Evolutionary conservation across 768 basidiomycete species (phyloP).

Genomic region (Auricularia sp.): DNA sequence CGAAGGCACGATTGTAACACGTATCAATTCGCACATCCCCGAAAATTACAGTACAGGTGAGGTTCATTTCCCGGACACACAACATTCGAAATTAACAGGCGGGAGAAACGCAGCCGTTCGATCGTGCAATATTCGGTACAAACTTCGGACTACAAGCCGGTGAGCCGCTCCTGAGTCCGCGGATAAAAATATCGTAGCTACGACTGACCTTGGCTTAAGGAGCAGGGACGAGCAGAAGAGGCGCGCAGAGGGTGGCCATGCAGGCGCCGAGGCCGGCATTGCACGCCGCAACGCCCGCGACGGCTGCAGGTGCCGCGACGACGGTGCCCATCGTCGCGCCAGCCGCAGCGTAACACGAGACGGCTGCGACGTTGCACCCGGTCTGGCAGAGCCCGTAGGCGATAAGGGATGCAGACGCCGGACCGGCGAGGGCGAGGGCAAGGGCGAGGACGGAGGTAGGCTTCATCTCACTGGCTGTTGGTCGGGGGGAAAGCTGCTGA

Average conservation of each 20-base stretch:
- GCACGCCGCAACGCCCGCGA: constrained; percentile 30
- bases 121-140: too few species aligned
- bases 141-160: too few species aligned
- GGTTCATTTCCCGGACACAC: too few species aligned
- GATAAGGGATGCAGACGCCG: constrained; percentile 21
- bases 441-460: neutral
- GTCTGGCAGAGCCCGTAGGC: constrained; percentile 35
- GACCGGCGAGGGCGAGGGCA: neutral
- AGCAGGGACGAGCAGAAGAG: constrained; percentile 24
- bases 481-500: too few species aligned
- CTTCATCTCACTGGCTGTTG: neutral
- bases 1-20: too few species aligned
- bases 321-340: constrained; percentile 35
- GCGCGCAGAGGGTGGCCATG: constrained; percentile 28
- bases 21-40: too few species aligned
- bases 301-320: constrained; percentile 23
- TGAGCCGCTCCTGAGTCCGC: too few species aligned
- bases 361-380: constrained; percentile 26
- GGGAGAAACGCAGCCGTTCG: too few species aligned
- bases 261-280: constrained; percentile 35
- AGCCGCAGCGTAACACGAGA: constrained; percentile 35
- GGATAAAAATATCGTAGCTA: too few species aligned
- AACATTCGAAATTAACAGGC: too few species aligned
- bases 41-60: too few species aligned
- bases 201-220: too few species aligned